Evolutionary conservation across 176 grass and related monocot species (phyloP).

Genomic region (Paspalum vaginatum): DNA sequence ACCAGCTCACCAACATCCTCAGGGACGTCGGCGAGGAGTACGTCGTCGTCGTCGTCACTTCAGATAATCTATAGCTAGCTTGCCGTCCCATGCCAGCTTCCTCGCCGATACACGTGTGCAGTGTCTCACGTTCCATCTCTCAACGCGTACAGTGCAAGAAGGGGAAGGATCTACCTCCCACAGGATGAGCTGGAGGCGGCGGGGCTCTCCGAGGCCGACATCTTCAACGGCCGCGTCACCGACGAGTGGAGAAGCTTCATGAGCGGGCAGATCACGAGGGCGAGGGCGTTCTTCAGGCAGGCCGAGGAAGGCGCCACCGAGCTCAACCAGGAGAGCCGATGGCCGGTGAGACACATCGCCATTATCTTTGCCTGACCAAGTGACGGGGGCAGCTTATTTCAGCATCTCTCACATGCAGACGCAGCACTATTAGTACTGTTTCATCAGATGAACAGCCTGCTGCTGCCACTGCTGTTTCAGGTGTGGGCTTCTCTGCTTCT

Average conservation of each 20-base stretch:
- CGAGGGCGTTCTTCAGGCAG: conserved; percentile 65
- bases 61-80: no score
- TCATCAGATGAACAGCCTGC: background rate
- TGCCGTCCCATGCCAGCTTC: no score
- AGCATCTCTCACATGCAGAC: no score
- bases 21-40: conserved; percentile 93
- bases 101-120: no score
- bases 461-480: conserved; percentile 43
- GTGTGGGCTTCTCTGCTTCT: conserved; percentile 95
- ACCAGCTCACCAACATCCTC: conserved; percentile 98
- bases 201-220: conserved; percentile 79
- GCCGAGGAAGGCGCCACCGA: conserved; percentile 78
- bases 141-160: conserved; percentile 54
- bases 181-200: conserved; percentile 77
- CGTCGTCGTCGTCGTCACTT: background rate
- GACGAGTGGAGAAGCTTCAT: conserved; percentile 81
- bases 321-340: conserved; percentile 88
- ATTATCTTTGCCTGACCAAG: background rate
- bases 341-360: conserved; percentile 57
- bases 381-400: conserved; percentile 9
- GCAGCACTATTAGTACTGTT: no score
- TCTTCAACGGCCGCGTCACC: conserved; percentile 73
- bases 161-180: conserved; percentile 87
- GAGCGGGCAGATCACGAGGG: conserved; percentile 72
- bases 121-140: background rate